Evolutionary conservation across 2,329 filamentous ascomycete genomes (phyloP), one percentile per base, ranked within the genome.

Genomic region (Hypoxylon sp.): DNA sequence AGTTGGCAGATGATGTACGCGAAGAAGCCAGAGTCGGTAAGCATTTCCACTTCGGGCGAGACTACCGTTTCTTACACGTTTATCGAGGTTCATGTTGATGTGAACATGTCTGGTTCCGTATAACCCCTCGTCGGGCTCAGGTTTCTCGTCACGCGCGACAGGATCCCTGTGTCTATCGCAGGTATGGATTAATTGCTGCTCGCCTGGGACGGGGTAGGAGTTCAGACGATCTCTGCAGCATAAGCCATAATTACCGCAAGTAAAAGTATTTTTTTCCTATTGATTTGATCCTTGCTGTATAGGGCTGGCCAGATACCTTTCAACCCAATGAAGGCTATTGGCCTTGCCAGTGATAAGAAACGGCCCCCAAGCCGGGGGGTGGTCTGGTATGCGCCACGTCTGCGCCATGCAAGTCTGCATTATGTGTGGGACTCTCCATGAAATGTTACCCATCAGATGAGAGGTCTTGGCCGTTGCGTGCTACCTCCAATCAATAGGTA

Each of bases 221-320:
- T n/a, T 14, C 42, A 24, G 14, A 32, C 18, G 36, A 53, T 22
- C 24, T 38, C 38, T 16, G 6, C 51, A 22, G 51, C 51, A 44
- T 53, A 32, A 53, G 8, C 36, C 36, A 40, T 44, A 53, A 53
- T 53, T 53, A 44, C 51, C 51, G 50, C 50, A 53, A 18, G 33
- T 4, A 52, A 53, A 42, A 16, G n/a, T 24, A 53, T 2, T 32
- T 11, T 14, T n/a, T n/a, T n/a, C n/a, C n/a, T 20, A 20, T 28
- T 24, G 18, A 53, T 22, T 18, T 24, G n/a, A 12, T 53, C 33
- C 49, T 12, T 30, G 33, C 11, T 16, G 33, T 22, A 9, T 52
- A 52, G 36, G 36, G 51, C 36, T 53, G 26, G 24, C 24, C 6
- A 6, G n/a, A n/a, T n/a, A n/a, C n/a, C n/a, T n/a, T 16, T 9